Base-by-base conservation (phyloP, 768 basidiomycete genomes). In the Boletellus sp. region DNA sequence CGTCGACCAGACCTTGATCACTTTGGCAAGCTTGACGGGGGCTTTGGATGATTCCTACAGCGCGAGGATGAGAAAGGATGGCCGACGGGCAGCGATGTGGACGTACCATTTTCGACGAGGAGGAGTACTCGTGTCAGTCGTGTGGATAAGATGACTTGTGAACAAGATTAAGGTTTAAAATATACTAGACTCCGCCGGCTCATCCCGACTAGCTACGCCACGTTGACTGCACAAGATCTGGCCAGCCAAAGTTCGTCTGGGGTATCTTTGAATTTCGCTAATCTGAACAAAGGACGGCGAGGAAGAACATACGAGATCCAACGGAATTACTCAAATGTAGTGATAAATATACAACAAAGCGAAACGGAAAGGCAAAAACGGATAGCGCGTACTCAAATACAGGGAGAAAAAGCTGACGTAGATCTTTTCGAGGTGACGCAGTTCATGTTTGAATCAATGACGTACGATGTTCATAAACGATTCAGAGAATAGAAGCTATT, bases 11-110 rank as follows among this genome's bases (percentile, higher is more conserved):
- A 94, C 94, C 90, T 94, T 95, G 78, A 90, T 85, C 60, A 96
- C 94, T 80, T 89, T 93, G 61, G 94, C 96, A 68, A 98, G 91
- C 74, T 97, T 96, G 67, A 96, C 94, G 62, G 90, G 87, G 55
- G 83, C 79, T 85, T 94, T 90, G 70, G 89, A 83, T 63, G 88
- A 81, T 69, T 90, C 89, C 89, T 90, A 24, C 2, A 3, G 11
- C 0, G 31, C 6, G 10, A 51, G 35, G 1, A 16, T 45, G 9
- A 45, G 49, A 6, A 4, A 9, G 10, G 31, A 16, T 22, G n/a
- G 2, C 20, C 11, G 16, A 15, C 7, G 33, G 13, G 11, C 13
- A 17, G 23, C 6, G 47, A 12, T 16, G 35, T 16, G 40, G 46
- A 57, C 65, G 22, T 45, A 67, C 64, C 64, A 65, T 65, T 22